Base-by-base conservation (phyloP, 306 rosid genomes). In the Acacia acuminata region DNA sequence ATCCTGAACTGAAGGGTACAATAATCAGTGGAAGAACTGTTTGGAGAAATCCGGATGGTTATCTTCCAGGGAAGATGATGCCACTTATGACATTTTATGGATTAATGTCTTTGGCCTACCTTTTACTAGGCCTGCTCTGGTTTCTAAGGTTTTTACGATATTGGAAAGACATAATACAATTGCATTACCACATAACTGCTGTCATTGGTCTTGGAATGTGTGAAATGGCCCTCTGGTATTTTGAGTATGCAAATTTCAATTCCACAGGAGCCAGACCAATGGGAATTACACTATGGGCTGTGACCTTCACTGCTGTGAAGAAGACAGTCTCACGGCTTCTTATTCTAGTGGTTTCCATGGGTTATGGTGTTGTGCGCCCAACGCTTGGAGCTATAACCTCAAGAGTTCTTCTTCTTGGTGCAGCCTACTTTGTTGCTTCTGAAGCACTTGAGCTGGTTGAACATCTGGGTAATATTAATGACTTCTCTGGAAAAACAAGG, bases 221-320 rank as follows among this genome's bases (percentile, higher is more conserved):
- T 85, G 96, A 92, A 82, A 92, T 92, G 96, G 92, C 94, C 58
- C 82, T 90, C n/a, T 92, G 93, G 96, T 90, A 92, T 80, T 90
- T 90, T 73, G 94, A 90, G 80, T 92, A 90, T 79, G 88, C 90
- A 47, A 92, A 92, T 84, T 90, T 92, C 87, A 90, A 90, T 86
- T 81, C 91, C 43, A 90, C 92, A 6, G 94, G 96, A 83, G 85
- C 86, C 87, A 87, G 94, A 75, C 96, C 96, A 10, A 85, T 92
- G 92, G 91, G 83, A 68, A 92, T 92, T 64, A 92, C 94, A 34
- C 25, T 88, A 60, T 92, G 96, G 94, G 94, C 92, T 17, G 94
- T 92, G 47, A 82, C 87, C 79, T 87, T 90, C 83, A 83, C 89
- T 50, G 91, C 96, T 45, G 83, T 88, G 50, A 92, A 92, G 80